Percentiles rank a stretch among this genome's conserved stretches.
These are phyloP conservation scores for Themeda triandra DNA, from an alignment of 176 grass and related monocot genomes.

Conservation along the genomic window DNA sequence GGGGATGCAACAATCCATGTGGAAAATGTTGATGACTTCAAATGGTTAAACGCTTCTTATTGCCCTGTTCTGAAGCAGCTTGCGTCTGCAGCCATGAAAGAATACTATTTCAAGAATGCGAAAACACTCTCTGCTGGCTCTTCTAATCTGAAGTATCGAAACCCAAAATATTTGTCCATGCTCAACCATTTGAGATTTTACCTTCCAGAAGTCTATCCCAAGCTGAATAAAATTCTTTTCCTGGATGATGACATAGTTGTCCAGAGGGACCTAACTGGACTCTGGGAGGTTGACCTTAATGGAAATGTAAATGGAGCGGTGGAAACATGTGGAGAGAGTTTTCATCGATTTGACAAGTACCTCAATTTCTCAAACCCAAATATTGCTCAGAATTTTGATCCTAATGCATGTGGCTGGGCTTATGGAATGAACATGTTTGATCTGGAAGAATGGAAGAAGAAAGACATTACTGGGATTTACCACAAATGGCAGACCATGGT, in stretches of 20 bases:
- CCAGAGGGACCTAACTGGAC: conserved; percentile 56
- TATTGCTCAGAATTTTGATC: conserved; percentile 57
- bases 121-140: conserved; percentile 46
- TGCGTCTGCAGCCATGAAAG: conserved; percentile 54
- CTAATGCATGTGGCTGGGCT: conserved; percentile 66
- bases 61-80: conserved; percentile 65
- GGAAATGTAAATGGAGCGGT: conserved; percentile 71
- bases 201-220: conserved; percentile 58
- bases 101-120: conserved; percentile 52
- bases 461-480: conserved; percentile 69
- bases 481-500: conserved; percentile 76
- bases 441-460: conserved; percentile 64
- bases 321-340: conserved; percentile 60
- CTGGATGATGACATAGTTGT: conserved; percentile 70
- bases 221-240: conserved; percentile 66
- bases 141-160: conserved; percentile 66
- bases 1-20: conserved; percentile 58
- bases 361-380: conserved; percentile 68
- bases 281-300: conserved; percentile 65
- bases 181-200: conserved; percentile 60
- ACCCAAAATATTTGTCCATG: conserved; percentile 66
- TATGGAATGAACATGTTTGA: conserved; percentile 77
- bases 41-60: conserved; percentile 68
- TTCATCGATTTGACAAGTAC: conserved; percentile 64
- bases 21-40: conserved; percentile 70